phyloP scores from a whole-genome alignment of 2,329 filamentous ascomycete species.

The Alternaria triticimaculans region DNA sequence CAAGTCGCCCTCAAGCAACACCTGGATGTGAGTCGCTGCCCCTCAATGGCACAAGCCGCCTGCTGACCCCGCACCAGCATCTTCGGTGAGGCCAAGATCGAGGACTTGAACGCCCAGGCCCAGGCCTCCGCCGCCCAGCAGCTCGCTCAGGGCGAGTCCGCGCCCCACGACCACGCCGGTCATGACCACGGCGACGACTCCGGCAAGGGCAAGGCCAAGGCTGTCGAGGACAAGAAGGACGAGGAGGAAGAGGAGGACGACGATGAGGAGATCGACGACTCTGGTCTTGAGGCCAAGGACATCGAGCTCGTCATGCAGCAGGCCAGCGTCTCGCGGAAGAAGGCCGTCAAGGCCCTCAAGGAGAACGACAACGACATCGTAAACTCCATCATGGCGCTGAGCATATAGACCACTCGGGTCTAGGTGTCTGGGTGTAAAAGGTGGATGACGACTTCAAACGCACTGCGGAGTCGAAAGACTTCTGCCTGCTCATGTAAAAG shows the following conservation, averaged over 20 bases:
- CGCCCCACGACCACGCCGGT: constrained; percentile 71
- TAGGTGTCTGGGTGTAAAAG: constrained; percentile 15
- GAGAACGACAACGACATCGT: constrained; percentile 99
- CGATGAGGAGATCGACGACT: constrained; percentile 92
- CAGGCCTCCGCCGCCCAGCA: constrained; percentile 96
- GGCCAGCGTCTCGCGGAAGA: constrained; percentile 94
- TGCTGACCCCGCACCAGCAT: constrained; percentile 67
- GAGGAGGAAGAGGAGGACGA: constrained; percentile 71
- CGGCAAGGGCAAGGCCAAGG: constrained; percentile 70
- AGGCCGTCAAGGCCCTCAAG: constrained; percentile 97
- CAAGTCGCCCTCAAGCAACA: constrained; percentile 99
- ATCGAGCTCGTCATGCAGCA: constrained; percentile 99
- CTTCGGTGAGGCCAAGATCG: constrained; percentile 99
- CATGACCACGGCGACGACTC: constrained; percentile 77
- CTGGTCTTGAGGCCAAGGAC: constrained; percentile 96
- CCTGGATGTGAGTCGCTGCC: constrained; percentile 85
- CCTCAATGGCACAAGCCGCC: constrained; percentile 10
- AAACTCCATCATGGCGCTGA: constrained; percentile 99
- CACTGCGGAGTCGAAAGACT: constrained; percentile 19
- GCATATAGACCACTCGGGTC: constrained; percentile 53
- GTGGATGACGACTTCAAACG: constrained; percentile 24
- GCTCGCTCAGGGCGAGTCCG: constrained; percentile 76
- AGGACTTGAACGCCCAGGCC: constrained; percentile 98
- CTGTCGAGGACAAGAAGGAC: constrained; percentile 64
- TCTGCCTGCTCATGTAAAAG: constrained; percentile 30